Base-by-base conservation (phyloP, 2,329 filamentous ascomycete genomes). In the Pseudocercospora fuligena region DNA sequence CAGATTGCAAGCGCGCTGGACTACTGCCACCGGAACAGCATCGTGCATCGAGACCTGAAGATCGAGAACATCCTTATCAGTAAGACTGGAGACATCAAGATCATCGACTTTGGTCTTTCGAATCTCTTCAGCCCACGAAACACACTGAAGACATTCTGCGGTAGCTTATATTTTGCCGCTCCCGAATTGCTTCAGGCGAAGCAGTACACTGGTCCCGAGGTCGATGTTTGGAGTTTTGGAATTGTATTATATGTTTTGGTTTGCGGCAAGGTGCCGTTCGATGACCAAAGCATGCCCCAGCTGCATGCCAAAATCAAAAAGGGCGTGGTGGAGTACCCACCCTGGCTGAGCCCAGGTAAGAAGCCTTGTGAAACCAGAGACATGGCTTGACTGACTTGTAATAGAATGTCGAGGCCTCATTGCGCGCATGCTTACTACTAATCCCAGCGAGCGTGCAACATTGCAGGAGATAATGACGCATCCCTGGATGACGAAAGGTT, bases 31-130 rank as follows among this genome's bases (percentile, higher is more conserved):
- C 89, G 94, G 68, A 98, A 99, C 83, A 97, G 93, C 80, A 98
- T 99, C 72, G 95, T 98, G 25, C 95, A 99, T 79, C 90, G 95
- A 60, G 95, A 99, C 78, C 82, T 99, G 72, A 99, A 99, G 85
- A 99, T 99, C 73, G 95, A 98, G 80, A 99, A 99, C 78, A 99
- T 99, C 63, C 87, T 99, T 68, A 99, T 99, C 82, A 97, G 93
- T 85, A 98, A 98, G 84, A 97, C 92, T 1, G 95, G 95, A 47
- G 95, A 99, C 77, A 99, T 99, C 81, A 98, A 98, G 79, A 98
- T 99, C 74, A 99, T 99, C 73, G 95, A 99, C 78, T 99, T 99
- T 79, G 95, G 94, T 31, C 85, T 99, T 63, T 98, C 94, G 83
- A 99, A 99, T 75, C 87, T 98, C 4, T 99, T 97, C 80, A 90